Evolutionary conservation across 352 stramenopile genomes (phyloP).

Genomic region (Phytophthora fragariae): DNA sequence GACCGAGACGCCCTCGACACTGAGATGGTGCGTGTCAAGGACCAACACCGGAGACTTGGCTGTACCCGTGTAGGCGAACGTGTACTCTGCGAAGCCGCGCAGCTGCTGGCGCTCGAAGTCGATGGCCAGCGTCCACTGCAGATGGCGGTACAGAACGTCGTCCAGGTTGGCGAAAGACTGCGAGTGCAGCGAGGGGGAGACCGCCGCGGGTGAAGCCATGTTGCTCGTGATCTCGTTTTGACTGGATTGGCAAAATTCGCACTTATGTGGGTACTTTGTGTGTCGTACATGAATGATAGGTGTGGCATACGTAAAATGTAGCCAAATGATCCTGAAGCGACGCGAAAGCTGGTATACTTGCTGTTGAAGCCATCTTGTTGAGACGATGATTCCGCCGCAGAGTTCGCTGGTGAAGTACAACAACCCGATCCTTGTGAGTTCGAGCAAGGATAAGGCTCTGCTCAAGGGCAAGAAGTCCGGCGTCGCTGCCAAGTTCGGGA

Average conservation of each 20-base stretch:
- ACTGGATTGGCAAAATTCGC: background rate
- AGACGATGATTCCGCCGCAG: constrained; percentile 85
- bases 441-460: constrained; percentile 81
- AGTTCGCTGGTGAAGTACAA: constrained; percentile 93
- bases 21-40: constrained; percentile 88
- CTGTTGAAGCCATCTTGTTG: background rate
- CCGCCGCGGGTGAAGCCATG: background rate
- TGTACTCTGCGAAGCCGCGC: constrained; percentile 82
- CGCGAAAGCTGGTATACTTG: constrained; percentile 10
- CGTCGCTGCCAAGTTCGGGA: constrained; percentile 27
- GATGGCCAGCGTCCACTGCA: constrained; percentile 85
- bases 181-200: constrained; percentile 36
- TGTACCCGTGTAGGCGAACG: constrained; percentile 54
- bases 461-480: constrained; percentile 55
- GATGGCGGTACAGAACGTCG: constrained; percentile 77
- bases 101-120: constrained; percentile 87
- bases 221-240: background rate
- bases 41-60: constrained; percentile 47
- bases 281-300: background rate
- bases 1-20: constrained; percentile 64
- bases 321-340: constrained; percentile 27
- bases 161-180: constrained; percentile 91
- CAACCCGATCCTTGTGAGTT: constrained; percentile 90
- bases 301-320: background rate
- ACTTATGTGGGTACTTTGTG: background rate